Percentiles rank a stretch among this genome's conserved stretches.
These are phyloP conservation scores for Pythium insidiosum DNA, from an alignment of 352 stramenopile species.

Conservation along the genomic window DNA sequence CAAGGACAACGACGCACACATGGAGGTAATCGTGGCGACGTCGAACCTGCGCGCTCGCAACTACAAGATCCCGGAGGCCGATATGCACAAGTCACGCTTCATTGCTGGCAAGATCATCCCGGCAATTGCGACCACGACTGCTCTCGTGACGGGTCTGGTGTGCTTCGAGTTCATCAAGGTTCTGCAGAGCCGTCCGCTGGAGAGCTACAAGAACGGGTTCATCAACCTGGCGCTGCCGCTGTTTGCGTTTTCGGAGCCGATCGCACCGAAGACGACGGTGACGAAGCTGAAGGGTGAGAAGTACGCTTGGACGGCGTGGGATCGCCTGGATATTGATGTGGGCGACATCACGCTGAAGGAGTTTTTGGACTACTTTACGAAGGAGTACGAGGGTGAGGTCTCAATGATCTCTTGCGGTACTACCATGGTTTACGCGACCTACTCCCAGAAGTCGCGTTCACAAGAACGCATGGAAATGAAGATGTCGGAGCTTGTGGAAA, in stretches of 20 bases:
- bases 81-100: conserved; percentile 97
- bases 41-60: conserved; percentile 96
- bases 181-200: conserved; percentile 85
- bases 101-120: conserved; percentile 99
- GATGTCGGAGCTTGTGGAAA: conserved; percentile 93
- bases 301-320: conserved; percentile 97
- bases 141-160: conserved; percentile 97
- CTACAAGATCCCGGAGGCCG: conserved; percentile 97
- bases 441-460: conserved; percentile 79
- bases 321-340: conserved; percentile 93
- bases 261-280: conserved; percentile 89
- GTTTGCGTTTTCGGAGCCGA: conserved; percentile 97
- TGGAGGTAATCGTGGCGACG: conserved; percentile 96
- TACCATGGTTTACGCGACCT: conserved; percentile 87
- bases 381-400: conserved; percentile 95
- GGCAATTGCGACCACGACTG: conserved; percentile 99
- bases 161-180: conserved; percentile 98
- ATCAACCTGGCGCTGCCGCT: conserved; percentile 97
- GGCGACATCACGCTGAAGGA: conserved; percentile 95
- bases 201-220: conserved; percentile 98
- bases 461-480: conserved; percentile 96
- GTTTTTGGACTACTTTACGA: conserved; percentile 94
- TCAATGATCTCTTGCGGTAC: conserved; percentile 98
- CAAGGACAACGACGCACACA: conserved; percentile 98
- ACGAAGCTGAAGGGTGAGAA: conserved; percentile 92